A percentile compares a stretch with the other conserved stretches of the same genome.
These are phyloP conservation scores for Fusarium oxysporum DNA, from an alignment of 2,329 filamentous ascomycete genomes.

Conservation along the genomic window DNA sequence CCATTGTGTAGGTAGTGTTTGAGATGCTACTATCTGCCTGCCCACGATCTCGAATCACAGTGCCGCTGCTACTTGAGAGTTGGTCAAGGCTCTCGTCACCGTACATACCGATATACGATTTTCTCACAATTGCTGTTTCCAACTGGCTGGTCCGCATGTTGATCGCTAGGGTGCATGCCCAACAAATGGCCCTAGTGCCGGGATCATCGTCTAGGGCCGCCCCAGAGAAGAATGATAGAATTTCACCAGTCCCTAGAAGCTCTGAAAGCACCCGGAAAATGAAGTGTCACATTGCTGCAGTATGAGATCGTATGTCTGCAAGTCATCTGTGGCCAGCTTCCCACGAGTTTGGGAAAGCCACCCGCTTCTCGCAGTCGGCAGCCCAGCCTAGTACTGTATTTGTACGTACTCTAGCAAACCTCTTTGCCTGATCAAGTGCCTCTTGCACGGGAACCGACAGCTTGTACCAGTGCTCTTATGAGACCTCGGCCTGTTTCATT, in stretches of 20 bases:
- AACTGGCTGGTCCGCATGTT: slow-evolving; percentile 31
- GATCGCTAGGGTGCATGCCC: slow-evolving; percentile 35
- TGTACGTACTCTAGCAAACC: slow-evolving; percentile 15
- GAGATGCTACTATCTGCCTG: neutral
- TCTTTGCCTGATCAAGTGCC: slow-evolving; percentile 13
- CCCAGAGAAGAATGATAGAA: slow-evolving; percentile 14
- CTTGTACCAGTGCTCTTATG: slow-evolving; percentile 8
- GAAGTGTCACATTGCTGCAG: slow-evolving; percentile 38
- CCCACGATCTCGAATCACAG: slow-evolving; percentile 22
- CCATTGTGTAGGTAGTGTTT: slow-evolving; percentile 16
- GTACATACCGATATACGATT: slow-evolving; percentile 7
- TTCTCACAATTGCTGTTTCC: slow-evolving; percentile 31
- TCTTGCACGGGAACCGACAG: slow-evolving; percentile 17
- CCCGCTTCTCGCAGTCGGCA: slow-evolving; percentile 15
- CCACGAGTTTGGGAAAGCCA: slow-evolving; percentile 37
- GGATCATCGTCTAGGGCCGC: slow-evolving; percentile 32
- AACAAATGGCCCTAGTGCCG: slow-evolving; percentile 32
- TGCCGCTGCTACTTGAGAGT: slow-evolving; percentile 23
- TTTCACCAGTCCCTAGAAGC: slow-evolving; percentile 2
- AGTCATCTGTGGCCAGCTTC: slow-evolving; percentile 38
- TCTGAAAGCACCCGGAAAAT: slow-evolving; percentile 12
- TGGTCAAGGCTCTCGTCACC: slow-evolving; percentile 26
- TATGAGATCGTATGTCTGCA: slow-evolving; percentile 41
- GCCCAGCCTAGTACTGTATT: slow-evolving; percentile 8
- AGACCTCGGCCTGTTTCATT: slow-evolving; percentile 30